phyloP scores from a whole-genome alignment of 331 rosid species.

The Erythrophleum ivorense region DNA sequence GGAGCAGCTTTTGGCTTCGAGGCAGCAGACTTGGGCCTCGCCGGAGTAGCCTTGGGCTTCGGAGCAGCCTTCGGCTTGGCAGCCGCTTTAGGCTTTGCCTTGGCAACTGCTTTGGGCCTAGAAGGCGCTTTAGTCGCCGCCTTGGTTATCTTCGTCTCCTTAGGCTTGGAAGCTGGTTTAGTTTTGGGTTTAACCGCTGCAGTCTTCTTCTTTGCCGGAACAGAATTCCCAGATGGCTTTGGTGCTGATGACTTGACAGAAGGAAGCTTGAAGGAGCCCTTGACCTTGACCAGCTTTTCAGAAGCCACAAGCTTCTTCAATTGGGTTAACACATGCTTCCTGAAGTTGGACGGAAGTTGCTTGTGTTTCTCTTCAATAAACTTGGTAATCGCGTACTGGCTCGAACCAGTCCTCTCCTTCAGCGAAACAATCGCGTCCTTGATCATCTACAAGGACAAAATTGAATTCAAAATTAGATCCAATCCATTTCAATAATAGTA shows the following conservation, averaged over 20 bases:
- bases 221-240: constrained; percentile 3
- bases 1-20: constrained; percentile 48
- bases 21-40: background rate
- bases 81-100: constrained; percentile 52
- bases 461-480: constrained; percentile 26
- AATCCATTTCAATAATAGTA: background rate
- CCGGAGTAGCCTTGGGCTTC: constrained; percentile 45
- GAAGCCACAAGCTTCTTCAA: constrained; percentile 82
- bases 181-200: constrained; percentile 52
- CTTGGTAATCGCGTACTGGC: constrained; percentile 86
- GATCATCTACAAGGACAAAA: constrained; percentile 59
- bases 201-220: constrained; percentile 51
- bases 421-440: constrained; percentile 78
- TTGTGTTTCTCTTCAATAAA: constrained; percentile 80
- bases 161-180: constrained; percentile 37
- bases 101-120: constrained; percentile 49
- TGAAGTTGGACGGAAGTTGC: constrained; percentile 72
- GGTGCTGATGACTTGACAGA: constrained; percentile 27
- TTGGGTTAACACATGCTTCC: constrained; percentile 67
- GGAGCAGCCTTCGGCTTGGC: constrained; percentile 46
- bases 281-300: constrained; percentile 70
- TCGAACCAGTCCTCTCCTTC: constrained; percentile 82
- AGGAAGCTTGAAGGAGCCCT: constrained; percentile 69
- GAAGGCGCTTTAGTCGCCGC: constrained; percentile 27
- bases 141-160: background rate